Percentiles rank a stretch among this genome's conserved stretches.
These are phyloP conservation scores for Rosa hybrid DNA, from an alignment of 331 rosid species.

Conservation along the genomic window DNA sequence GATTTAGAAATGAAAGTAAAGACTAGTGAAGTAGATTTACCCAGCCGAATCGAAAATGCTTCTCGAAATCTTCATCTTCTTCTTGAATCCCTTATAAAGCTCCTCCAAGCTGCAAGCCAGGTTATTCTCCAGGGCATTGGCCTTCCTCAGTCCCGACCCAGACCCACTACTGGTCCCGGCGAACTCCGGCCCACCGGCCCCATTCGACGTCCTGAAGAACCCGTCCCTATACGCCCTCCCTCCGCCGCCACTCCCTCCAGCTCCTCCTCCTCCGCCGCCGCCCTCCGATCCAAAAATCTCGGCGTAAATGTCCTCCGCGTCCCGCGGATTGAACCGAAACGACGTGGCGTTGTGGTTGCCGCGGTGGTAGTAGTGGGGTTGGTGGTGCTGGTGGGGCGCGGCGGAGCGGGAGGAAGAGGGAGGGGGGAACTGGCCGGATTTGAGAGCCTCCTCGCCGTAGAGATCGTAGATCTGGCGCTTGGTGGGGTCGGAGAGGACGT, in stretches of 20 bases:
- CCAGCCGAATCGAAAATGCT: slow-evolving; percentile 54
- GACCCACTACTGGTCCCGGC: slow-evolving; percentile 8
- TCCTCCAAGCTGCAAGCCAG: slow-evolving; percentile 82
- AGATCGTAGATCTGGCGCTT: slow-evolving; percentile 92
- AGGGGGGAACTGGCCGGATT: slow-evolving; percentile 73
- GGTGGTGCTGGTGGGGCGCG: slow-evolving; percentile 26
- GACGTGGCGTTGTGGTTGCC: slow-evolving; percentile 40
- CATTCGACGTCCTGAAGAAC: slow-evolving; percentile 50
- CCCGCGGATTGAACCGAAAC: slow-evolving; percentile 58
- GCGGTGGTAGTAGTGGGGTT: slow-evolving; percentile 28
- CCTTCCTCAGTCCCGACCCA: slow-evolving; percentile 50
- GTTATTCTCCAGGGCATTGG: slow-evolving; percentile 52
- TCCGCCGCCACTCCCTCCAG: slow-evolving; percentile 25
- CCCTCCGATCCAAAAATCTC: slow-evolving; percentile 70
- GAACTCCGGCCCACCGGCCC: slow-evolving; percentile 19
- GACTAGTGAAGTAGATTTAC: slow-evolving; percentile 31
- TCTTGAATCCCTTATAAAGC: slow-evolving; percentile 63
- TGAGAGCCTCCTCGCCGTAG: slow-evolving; percentile 80
- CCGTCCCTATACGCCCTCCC: slow-evolving; percentile 40
- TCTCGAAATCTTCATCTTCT: slow-evolving; percentile 85
- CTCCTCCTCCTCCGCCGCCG: slow-evolving; percentile 2
- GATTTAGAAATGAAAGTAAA: background rate
- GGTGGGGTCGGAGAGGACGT: slow-evolving; percentile 68
- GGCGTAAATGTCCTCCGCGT: slow-evolving; percentile 74
- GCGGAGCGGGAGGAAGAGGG: slow-evolving; percentile 42